A percentile compares a stretch with the other conserved stretches of the same genome.
phyloP scores from a whole-genome alignment of 352 stramenopile species.

The Globisporangium nunn region DNA sequence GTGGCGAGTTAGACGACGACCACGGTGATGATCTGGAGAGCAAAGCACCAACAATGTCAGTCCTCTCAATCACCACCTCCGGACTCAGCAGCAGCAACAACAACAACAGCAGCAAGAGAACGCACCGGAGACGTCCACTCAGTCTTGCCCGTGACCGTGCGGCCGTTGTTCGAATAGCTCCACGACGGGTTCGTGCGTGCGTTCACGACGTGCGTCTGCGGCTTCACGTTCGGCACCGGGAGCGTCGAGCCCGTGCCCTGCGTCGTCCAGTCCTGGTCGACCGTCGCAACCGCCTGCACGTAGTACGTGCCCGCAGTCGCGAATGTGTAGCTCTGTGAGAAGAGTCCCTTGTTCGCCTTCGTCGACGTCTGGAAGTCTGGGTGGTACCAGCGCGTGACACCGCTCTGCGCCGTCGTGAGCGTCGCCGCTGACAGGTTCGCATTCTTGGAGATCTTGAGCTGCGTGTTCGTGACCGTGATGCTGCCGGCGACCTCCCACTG shows the following conservation, averaged over 20 bases:
- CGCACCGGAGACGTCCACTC: slow-evolving; percentile 42
- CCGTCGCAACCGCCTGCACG: slow-evolving; percentile 43
- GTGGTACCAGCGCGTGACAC: slow-evolving; percentile 62
- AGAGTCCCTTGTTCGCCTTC: slow-evolving; percentile 41
- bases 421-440: slow-evolving; percentile 17
- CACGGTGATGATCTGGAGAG: slow-evolving; percentile 1
- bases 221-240: slow-evolving; percentile 36
- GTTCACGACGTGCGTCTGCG: slow-evolving; percentile 73
- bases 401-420: slow-evolving; percentile 25
- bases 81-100: not conserved
- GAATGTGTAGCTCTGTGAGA: slow-evolving; percentile 35
- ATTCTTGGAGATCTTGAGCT: slow-evolving; percentile 39
- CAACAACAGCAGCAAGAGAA: not conserved
- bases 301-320: slow-evolving; percentile 36
- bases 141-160: slow-evolving; percentile 41
- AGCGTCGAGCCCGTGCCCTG: slow-evolving; percentile 32
- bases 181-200: slow-evolving; percentile 52
- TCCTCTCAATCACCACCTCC: not conserved
- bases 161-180: slow-evolving; percentile 44
- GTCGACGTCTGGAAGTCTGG: slow-evolving; percentile 27
- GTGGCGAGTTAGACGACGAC: slow-evolving; percentile 1
- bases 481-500: slow-evolving; percentile 51
- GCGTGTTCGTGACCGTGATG: slow-evolving; percentile 54
- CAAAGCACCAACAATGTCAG: not conserved
- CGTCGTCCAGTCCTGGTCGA: slow-evolving; percentile 58